Evolutionary conservation across 129 eudicot species (phyloP), one percentile per base, ranked within the genome.

Genomic region (Flaveria ramosissima): DNA sequence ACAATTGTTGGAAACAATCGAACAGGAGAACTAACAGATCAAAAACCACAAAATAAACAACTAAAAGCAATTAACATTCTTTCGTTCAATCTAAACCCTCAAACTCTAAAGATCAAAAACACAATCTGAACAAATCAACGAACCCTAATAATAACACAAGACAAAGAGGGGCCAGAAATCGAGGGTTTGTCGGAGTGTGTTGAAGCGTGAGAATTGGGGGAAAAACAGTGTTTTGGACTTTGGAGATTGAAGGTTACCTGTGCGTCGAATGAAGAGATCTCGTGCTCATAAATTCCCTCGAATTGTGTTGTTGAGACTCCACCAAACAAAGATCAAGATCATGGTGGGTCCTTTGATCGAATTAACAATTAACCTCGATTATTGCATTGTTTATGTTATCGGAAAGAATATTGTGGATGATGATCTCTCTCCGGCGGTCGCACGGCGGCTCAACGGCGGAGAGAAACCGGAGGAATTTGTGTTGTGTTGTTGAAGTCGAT

Each of bases 201-300:
- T 64, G 41, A 16, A 51, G 52, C 9, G 66, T 67, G 68, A 53
- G 4, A 68, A 39, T 14, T 39, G 59, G 48, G 59, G 50, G 27
- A 26, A 62, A 63, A 75, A 20, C 48, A 55, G 56, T 67, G 60
- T 68, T 77, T 51, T 36, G 20, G 73, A 14, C 41, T 77, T 50
- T 32, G 14, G 73, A 14, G 80, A 50, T 64, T 39, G 17, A 10
- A 30, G 82, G 64, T 48, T 46, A 71, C 64, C 63, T 78, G 19
- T 62, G 46, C 68, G 68, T 77, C 52, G 73, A 72, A 55, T 23
- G 72, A 72, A 72, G 78, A 72, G 83, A 79, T 79, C 73, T 79
- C 42, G 83, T 52, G 83, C 45, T 79, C 65, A 79, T 72, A 72
- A 79, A 79, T 79, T 72, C 71, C 47, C 77, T 79, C 47, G 78